These are phyloP conservation scores for Sarcomyxa edulis DNA, from an alignment of 768 basidiomycete species.

Conservation along the genomic window DNA sequence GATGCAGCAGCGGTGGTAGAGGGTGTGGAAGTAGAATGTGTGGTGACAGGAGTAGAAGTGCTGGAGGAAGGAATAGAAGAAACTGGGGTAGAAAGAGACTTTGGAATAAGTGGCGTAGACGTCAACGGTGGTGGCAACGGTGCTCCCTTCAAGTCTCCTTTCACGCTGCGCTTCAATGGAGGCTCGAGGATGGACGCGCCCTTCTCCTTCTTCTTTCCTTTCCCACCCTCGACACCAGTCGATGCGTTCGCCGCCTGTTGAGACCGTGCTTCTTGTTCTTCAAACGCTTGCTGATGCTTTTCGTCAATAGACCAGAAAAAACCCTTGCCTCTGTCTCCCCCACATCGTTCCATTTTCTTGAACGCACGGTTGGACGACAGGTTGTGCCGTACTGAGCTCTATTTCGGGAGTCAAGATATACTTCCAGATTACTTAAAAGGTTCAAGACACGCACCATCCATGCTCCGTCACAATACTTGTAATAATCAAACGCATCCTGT, in stretches of 20 bases:
- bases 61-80: conserved; percentile 23
- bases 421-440: conserved; percentile 6
- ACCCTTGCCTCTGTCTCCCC: conserved; percentile 85
- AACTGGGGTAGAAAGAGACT: conserved; percentile 8
- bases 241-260: conserved; percentile 27
- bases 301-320: conserved; percentile 92
- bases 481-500: conserved; percentile 84
- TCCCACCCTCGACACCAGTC: conserved; percentile 27
- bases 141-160: conserved; percentile 52
- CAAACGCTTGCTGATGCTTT: conserved; percentile 57
- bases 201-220: conserved; percentile 59
- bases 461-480: conserved; percentile 70
- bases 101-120: conserved; percentile 43
- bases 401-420: conserved; percentile 12
- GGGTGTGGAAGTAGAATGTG: conserved; percentile 17
- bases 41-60: conserved; percentile 11
- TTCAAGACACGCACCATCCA: conserved; percentile 72
- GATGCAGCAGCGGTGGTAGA: conserved; percentile 15
- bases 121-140: conserved; percentile 68
- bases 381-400: conserved; percentile 95
- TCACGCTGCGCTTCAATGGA: conserved; percentile 64
- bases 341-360: conserved; percentile 81
- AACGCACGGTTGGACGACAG: conserved; percentile 92
- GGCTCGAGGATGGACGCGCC: conserved; percentile 46
- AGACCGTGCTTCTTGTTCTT: conserved; percentile 63